phyloP scores from a whole-genome alignment of 2,329 filamentous ascomycete species.

The Aspergillus sergii region DNA sequence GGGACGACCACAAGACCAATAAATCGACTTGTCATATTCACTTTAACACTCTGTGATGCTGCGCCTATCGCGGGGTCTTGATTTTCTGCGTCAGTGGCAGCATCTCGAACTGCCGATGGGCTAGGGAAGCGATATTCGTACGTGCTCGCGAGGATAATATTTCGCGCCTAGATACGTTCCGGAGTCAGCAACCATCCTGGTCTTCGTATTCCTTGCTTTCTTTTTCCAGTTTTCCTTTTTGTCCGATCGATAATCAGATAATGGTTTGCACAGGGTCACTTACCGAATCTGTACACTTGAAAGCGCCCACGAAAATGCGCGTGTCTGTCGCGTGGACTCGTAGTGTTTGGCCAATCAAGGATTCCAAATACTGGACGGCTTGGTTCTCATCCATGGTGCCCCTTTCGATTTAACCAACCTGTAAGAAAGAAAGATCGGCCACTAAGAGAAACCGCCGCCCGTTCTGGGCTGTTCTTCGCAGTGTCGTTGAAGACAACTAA shows the following conservation, averaged over 20 bases:
- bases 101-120: constrained; percentile 48
- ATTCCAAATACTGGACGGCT: constrained; percentile 46
- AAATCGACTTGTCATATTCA: constrained; percentile 81
- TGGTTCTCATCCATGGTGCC: constrained; percentile 36
- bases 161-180: constrained; percentile 66
- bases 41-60: constrained; percentile 47
- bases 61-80: constrained; percentile 21
- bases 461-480: constrained; percentile 15
- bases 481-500: neutral
- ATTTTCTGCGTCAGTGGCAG: constrained; percentile 37
- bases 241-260: constrained; percentile 12
- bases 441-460: constrained; percentile 7
- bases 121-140: constrained; percentile 86
- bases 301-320: constrained; percentile 83
- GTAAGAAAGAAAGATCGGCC: constrained; percentile 8
- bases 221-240: constrained; percentile 1
- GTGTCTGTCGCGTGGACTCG: constrained; percentile 79
- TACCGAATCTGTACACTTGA: constrained; percentile 95
- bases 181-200: constrained; percentile 18
- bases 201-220: constrained; percentile 11
- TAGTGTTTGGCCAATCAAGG: constrained; percentile 76
- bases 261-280: constrained; percentile 31
- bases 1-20: constrained; percentile 89
- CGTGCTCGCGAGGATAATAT: constrained; percentile 81
- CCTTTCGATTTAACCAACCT: neutral